Base-by-base conservation (phyloP, 352 stramenopile genomes). In the Pseudoperonospora humuli region DNA sequence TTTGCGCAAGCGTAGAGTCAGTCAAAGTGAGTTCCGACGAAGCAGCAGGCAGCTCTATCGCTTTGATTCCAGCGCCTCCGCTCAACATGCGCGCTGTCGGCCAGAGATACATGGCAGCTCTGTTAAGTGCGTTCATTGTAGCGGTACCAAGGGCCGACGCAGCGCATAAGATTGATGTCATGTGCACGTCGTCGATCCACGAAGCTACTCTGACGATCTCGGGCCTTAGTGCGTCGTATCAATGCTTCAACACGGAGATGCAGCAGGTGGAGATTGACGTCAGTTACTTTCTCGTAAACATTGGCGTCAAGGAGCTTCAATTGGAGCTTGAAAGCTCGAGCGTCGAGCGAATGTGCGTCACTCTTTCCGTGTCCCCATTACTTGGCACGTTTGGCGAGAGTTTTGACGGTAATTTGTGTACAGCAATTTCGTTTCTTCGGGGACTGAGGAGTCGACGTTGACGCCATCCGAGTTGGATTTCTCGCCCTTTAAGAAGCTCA, bases 1-100 rank as follows among this genome's bases (percentile, higher is more conserved):
- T 60, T 44, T 60, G 43, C 41, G 13, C 48, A 24, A 14, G 21
- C 48, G 54, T 39, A 64, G 50, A 64, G 50, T 61, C 56, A 65
- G 50, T 61, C 15, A 31, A 39, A 47, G 17, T 17, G 21, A 27
- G 26, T 28, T 29, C 14, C 25, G 20, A n/a, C 19, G 1, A 38
- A 38, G 32, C 38, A 45, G 41, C 15, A 35, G 33, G 25, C 23
- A 21, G 14, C 27, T 20, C 11, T 39, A 33, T 14, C 50, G 57
- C 45, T 66, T 62, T 39, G n/a, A 45, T 61, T 61, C 31, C 21
- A 39, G 59, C 48, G 43, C 54, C 56, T 45, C n/a, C 33, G 26
- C 18, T 21, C 13, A 20, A 14, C 20, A 68, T 65, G 59, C 45
- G 54, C 19, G 42, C 44, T 28, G 36, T 27, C 18, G 17, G 34